phyloP scores from a whole-genome alignment of 192 early-diverging fungal species.

The Powellomyces hirtus region DNA sequence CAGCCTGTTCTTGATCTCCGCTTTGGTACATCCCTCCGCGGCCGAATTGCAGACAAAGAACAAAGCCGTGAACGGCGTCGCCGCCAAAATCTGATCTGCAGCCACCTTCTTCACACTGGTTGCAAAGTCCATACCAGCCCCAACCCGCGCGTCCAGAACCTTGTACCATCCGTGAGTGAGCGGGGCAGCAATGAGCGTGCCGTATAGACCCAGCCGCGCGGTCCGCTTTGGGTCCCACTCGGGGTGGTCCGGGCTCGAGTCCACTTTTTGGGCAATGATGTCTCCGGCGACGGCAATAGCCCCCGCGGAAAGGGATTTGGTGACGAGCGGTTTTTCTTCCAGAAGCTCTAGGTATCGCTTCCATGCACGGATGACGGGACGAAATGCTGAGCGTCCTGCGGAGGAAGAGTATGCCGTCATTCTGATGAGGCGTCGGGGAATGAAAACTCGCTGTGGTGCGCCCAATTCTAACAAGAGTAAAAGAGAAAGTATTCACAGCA shows the following conservation, averaged over 20 bases:
- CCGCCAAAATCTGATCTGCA: conserved; percentile 23
- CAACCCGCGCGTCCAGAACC: conserved; percentile 20
- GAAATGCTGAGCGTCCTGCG: not conserved
- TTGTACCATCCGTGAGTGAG: conserved; percentile 34
- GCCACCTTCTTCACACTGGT: conserved; percentile 30
- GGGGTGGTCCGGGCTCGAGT: conserved; percentile 5
- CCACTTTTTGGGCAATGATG: conserved; percentile 27
- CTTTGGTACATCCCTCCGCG: conserved; percentile 6
- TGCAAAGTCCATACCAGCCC: conserved; percentile 20
- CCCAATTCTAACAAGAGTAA: too few species aligned
- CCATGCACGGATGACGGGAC: conserved; percentile 25
- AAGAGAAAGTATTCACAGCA: too few species aligned
- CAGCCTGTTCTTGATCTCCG: conserved; percentile 17
- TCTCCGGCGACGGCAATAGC: conserved; percentile 30
- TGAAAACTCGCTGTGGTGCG: too few species aligned
- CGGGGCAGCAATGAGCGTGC: conserved; percentile 18
- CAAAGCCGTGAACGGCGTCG: conserved; percentile 25
- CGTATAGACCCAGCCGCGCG: conserved; percentile 22
- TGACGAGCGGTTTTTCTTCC: conserved; percentile 25
- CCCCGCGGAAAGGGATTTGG: conserved; percentile 26
- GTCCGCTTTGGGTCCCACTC: conserved; percentile 26
- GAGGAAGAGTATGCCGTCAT: not conserved
- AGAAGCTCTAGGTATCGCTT: conserved; percentile 29
- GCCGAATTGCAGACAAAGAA: conserved; percentile 27
- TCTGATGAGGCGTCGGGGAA: too few species aligned